A percentile compares a stretch with the other conserved stretches of the same genome.
Conservation (phyloP, 768 basidiomycete genomes). For the Pholiota molesta region DNA sequence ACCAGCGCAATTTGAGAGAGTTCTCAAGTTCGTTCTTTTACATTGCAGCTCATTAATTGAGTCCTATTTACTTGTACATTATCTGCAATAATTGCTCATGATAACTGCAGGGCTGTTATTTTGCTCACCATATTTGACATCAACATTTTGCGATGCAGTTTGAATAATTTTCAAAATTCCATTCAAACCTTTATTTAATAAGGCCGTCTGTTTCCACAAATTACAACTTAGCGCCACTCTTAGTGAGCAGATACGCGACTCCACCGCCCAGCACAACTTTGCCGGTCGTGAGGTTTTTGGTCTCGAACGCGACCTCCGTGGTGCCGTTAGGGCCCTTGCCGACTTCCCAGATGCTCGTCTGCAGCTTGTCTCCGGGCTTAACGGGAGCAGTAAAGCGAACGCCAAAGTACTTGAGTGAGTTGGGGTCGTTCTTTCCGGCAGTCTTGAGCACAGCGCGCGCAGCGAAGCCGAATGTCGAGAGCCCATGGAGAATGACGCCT, state of each 20-base stretch:
- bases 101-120: neutral
- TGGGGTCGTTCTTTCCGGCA: slow-evolving; percentile 62
- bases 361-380: slow-evolving; percentile 78
- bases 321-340: slow-evolving; percentile 64
- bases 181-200: too few species aligned
- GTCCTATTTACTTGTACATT: neutral
- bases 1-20: too few species aligned
- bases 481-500: slow-evolving; percentile 83
- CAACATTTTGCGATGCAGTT: neutral
- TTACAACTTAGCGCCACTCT: slow-evolving; percentile 31
- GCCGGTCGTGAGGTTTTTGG: slow-evolving; percentile 59
- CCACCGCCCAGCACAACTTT: slow-evolving; percentile 69
- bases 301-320: slow-evolving; percentile 62
- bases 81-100: neutral
- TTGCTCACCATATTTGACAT: neutral
- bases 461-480: slow-evolving; percentile 81
- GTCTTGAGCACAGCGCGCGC: slow-evolving; percentile 74
- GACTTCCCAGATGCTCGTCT: slow-evolving; percentile 81
- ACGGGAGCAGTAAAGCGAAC: slow-evolving; percentile 84
- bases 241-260: slow-evolving; percentile 63
- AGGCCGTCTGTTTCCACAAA: neutral
- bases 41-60: neutral
- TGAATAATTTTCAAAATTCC: neutral
- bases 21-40: too few species aligned
- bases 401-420: slow-evolving; percentile 67